Percentiles rank a stretch among this genome's conserved stretches.
phyloP scores from a whole-genome alignment of 768 basidiomycete genomes.

The Lentinula aciculospora region DNA sequence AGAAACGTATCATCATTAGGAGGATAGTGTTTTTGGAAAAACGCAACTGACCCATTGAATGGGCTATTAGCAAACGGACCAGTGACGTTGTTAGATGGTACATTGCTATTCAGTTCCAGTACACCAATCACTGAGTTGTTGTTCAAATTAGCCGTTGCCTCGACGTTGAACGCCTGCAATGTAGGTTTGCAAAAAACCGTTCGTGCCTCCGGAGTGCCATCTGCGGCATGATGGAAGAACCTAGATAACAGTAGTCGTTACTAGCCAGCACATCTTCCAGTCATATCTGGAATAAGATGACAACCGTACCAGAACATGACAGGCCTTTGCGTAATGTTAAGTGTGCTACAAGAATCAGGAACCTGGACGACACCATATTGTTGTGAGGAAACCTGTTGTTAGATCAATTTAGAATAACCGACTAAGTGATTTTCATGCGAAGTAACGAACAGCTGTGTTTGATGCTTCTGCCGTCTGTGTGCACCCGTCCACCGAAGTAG shows the following conservation, averaged over 20 bases:
- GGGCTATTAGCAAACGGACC: slow-evolving; percentile 38
- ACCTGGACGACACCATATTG: slow-evolving; percentile 44
- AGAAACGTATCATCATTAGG: background rate
- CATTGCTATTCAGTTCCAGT: slow-evolving; percentile 19
- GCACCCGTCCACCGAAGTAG: slow-evolving; percentile 48
- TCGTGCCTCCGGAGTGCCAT: slow-evolving; percentile 30
- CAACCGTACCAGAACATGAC: slow-evolving; percentile 60
- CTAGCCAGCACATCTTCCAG: background rate
- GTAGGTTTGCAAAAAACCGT: slow-evolving; percentile 55
- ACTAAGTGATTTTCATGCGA: too few species aligned
- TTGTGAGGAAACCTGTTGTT: slow-evolving; percentile 25
- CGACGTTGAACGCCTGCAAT: slow-evolving; percentile 38
- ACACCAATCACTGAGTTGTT: slow-evolving; percentile 36
- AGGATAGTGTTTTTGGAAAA: too few species aligned
- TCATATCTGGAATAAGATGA: background rate
- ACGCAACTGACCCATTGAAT: slow-evolving; percentile 50
- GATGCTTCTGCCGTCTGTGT: slow-evolving; percentile 11
- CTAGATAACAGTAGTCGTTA: slow-evolving; percentile 10
- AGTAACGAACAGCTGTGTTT: background rate
- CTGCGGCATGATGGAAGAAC: slow-evolving; percentile 32
- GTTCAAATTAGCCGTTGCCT: slow-evolving; percentile 36
- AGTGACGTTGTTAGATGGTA: slow-evolving; percentile 45
- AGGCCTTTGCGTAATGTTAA: slow-evolving; percentile 38
- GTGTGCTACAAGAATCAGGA: slow-evolving; percentile 24
- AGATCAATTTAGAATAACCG: background rate